Evolutionary conservation across 1,139 yeast species (phyloP).

Genomic region (Pichia sp.): DNA sequence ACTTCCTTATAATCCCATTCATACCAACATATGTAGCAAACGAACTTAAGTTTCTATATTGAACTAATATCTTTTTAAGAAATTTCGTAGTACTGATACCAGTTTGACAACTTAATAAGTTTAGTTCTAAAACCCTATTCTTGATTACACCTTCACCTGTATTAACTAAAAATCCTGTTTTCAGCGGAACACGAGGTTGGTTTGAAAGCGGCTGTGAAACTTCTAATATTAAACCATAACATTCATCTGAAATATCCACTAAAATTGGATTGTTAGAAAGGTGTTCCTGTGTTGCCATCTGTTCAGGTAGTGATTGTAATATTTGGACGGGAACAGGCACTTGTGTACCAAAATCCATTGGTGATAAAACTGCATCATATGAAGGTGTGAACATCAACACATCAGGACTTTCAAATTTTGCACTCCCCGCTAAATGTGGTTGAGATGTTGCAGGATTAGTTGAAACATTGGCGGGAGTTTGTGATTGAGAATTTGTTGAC

Average conservation of each 20-base stretch:
- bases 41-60: constrained; percentile 47
- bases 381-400: constrained; percentile 23
- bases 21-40: constrained; percentile 45
- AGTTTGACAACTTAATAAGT: constrained; percentile 62
- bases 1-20: constrained; percentile 22
- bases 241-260: constrained; percentile 47
- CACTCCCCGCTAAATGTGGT: constrained; percentile 10
- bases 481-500: constrained; percentile 23
- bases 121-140: constrained; percentile 44
- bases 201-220: constrained; percentile 59
- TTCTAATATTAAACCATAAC: constrained; percentile 58
- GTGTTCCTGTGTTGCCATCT: constrained; percentile 4
- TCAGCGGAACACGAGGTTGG: constrained; percentile 63
- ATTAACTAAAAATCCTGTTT: constrained; percentile 63
- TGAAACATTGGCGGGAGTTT: constrained; percentile 18
- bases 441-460: constrained; percentile 2
- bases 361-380: constrained; percentile 27
- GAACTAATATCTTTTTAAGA: constrained; percentile 55
- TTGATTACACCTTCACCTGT: constrained; percentile 24
- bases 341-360: constrained; percentile 23
- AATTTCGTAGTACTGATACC: constrained; percentile 51
- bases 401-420: constrained; percentile 17
- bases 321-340: constrained; percentile 11
- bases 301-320: constrained; percentile 13
- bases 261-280: constrained; percentile 33